phyloP scores from a whole-genome alignment of 129 eudicot genomes.

The Kitagawia praeruptora region DNA sequence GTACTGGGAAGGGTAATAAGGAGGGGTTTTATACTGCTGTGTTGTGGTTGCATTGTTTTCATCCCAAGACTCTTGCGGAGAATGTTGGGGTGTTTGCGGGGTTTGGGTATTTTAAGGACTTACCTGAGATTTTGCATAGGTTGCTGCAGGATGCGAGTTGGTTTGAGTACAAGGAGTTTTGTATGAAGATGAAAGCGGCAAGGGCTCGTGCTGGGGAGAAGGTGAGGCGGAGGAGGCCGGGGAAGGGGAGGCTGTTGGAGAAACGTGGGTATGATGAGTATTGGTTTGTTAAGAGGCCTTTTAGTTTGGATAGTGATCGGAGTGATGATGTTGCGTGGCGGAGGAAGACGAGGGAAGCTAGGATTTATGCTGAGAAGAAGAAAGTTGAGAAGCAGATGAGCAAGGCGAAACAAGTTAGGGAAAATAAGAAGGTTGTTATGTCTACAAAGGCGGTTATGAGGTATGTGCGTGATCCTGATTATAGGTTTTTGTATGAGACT shows the following conservation, averaged over 20 bases:
- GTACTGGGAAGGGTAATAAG: constrained; percentile 2
- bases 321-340: background rate
- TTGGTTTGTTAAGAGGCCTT: background rate
- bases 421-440: background rate
- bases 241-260: background rate
- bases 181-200: background rate
- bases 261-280: background rate
- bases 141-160: constrained; percentile 7
- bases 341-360: background rate
- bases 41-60: constrained; percentile 2
- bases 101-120: constrained; percentile 18
- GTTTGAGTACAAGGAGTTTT: background rate
- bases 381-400: background rate
- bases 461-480: constrained; percentile 9
- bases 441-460: constrained; percentile 7
- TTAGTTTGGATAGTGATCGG: background rate
- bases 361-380: background rate
- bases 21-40: background rate
- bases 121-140: constrained; percentile 15
- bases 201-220: background rate
- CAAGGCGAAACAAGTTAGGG: background rate
- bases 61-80: constrained; percentile 16
- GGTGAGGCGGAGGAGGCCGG: background rate
- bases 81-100: background rate
- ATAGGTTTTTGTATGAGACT: constrained; percentile 7